Percentiles rank a stretch among this genome's conserved stretches.
Evolutionary conservation across 768 basidiomycete genomes (phyloP).

Genomic region (Dentipellis fragilis): DNA sequence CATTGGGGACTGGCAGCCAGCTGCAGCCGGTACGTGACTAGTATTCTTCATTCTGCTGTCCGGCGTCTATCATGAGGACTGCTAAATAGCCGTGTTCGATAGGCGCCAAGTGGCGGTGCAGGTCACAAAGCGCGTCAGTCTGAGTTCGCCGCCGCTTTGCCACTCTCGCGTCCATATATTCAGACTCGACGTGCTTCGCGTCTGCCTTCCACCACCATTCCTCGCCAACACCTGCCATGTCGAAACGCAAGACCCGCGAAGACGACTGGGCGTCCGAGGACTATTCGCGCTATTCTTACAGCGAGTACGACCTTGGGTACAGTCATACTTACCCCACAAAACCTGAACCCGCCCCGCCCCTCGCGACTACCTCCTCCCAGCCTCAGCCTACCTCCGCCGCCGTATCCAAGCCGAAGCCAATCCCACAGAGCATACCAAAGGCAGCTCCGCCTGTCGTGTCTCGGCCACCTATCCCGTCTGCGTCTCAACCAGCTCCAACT

Average conservation of each 20-base stretch:
- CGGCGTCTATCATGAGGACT: not conserved
- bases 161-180: not conserved
- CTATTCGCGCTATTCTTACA: not conserved
- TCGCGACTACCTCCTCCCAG: not conserved
- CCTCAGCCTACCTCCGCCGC: constrained; percentile 4
- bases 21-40: no score
- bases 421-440: not conserved
- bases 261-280: not conserved
- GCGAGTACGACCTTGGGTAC: not conserved
- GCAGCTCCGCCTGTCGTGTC: not conserved
- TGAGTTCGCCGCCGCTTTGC: no score
- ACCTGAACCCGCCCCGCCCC: not conserved
- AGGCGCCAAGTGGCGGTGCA: not conserved
- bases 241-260: constrained; percentile 15
- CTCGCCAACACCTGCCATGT: constrained; percentile 1
- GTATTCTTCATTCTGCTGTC: not conserved
- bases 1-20: not conserved
- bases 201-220: constrained; percentile 1
- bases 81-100: constrained; percentile 1
- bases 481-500: not conserved
- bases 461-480: not conserved
- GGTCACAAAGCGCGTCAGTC: not conserved
- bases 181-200: not conserved
- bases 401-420: constrained; percentile 8
- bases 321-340: not conserved